phyloP scores from a whole-genome alignment of 2,329 filamentous ascomycete species.

The Cercospora berteroae region DNA sequence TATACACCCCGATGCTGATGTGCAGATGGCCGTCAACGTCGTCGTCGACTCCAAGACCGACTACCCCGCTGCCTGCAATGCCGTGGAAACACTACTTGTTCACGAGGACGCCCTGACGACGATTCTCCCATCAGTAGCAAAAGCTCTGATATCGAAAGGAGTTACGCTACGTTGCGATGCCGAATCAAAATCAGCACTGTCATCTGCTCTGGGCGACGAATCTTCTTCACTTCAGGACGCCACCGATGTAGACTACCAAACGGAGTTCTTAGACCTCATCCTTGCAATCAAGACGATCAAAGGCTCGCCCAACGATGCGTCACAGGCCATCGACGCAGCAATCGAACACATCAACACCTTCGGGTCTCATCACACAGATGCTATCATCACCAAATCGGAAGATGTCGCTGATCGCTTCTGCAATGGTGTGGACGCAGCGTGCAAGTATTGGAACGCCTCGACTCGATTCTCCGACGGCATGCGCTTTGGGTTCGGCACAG shows the following conservation, averaged over 20 bases:
- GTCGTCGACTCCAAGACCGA: conserved; percentile 89
- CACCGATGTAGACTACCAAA: conserved; percentile 70
- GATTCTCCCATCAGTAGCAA: conserved; percentile 69
- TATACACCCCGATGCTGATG: conserved; percentile 74
- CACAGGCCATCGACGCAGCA: conserved; percentile 60
- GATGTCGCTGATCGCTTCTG: conserved; percentile 77
- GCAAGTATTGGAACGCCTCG: conserved; percentile 95
- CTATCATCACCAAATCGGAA: conserved; percentile 71
- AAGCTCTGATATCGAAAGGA: conserved; percentile 70
- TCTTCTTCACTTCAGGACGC: conserved; percentile 60
- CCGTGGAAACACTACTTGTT: conserved; percentile 86
- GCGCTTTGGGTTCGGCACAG: conserved; percentile 95
- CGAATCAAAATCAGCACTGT: conserved; percentile 63
- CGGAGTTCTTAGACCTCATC: conserved; percentile 83
- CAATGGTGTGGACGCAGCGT: conserved; percentile 79
- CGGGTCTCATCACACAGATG: conserved; percentile 91
- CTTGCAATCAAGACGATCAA: conserved; percentile 80
- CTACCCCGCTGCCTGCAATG: conserved; percentile 95
- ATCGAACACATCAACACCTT: conserved; percentile 88
- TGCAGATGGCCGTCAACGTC: conserved; percentile 68
- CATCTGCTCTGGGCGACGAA: conserved; percentile 45
- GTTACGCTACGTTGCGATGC: conserved; percentile 81
- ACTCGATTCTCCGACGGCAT: conserved; percentile 94
- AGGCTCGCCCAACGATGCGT: conserved; percentile 18
- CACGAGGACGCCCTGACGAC: conserved; percentile 67